Percentiles rank a stretch among this genome's conserved stretches.
Conservation (phyloP, 768 basidiomycete genomes). For the Russula brevipes region DNA sequence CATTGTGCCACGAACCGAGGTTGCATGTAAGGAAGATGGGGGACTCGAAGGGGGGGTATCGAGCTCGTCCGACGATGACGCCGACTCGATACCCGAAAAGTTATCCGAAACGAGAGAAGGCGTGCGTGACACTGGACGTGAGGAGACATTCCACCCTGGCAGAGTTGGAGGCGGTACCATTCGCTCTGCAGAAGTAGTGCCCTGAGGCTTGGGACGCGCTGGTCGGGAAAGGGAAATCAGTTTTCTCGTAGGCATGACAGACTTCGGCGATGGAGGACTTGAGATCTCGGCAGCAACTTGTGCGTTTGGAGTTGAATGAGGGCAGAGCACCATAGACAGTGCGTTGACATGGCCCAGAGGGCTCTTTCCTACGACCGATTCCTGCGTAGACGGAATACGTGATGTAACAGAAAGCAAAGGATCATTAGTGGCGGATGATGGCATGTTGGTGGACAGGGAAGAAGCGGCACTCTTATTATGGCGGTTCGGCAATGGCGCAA, state of each 20-base stretch:
- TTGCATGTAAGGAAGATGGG: neutral
- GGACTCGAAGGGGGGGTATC: constrained; percentile 21
- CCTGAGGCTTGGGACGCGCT: too few relatives aligned
- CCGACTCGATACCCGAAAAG: constrained; percentile 8
- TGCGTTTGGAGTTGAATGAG: too few relatives aligned
- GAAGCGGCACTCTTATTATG: neutral
- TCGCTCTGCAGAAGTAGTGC: too few relatives aligned
- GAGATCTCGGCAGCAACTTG: too few relatives aligned
- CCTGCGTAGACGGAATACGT: too few relatives aligned
- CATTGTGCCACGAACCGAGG: too few relatives aligned
- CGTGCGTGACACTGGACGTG: neutral
- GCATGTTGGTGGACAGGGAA: neutral
- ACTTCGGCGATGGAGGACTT: too few relatives aligned
- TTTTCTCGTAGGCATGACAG: neutral
- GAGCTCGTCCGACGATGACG: constrained; percentile 24
- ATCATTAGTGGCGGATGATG: neutral
- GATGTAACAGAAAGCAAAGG: too few relatives aligned
- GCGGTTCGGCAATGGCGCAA: constrained; percentile 11
- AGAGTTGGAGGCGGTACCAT: neutral
- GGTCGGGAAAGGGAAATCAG: too few relatives aligned
- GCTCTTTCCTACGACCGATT: too few relatives aligned
- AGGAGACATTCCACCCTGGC: neutral
- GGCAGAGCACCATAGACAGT: too few relatives aligned
- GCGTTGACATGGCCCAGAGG: too few relatives aligned
- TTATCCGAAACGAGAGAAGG: constrained; percentile 13